Conservation (phyloP, 495 filamentous ascomycete species). For the Neurospora africana region DNA sequence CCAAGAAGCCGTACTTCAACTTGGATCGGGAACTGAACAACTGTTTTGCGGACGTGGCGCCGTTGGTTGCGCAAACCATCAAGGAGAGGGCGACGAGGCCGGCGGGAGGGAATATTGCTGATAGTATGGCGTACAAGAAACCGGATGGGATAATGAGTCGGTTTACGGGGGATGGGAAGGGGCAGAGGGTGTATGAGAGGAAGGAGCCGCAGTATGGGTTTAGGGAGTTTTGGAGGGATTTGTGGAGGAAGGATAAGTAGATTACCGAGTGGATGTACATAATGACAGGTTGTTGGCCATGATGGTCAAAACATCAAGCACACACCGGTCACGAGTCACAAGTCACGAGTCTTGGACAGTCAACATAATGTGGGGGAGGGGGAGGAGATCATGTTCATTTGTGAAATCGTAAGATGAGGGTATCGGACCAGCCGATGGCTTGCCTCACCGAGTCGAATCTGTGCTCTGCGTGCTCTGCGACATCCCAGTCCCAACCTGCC, state of each 20-base stretch:
- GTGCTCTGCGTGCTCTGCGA: not conserved
- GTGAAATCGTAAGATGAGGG: not conserved
- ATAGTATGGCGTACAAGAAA: slow-evolving; percentile 12
- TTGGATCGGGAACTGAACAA: slow-evolving; percentile 71
- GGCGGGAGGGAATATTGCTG: slow-evolving; percentile 17
- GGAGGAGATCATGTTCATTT: not conserved
- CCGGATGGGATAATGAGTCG: slow-evolving; percentile 29
- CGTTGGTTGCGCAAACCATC: slow-evolving; percentile 60
- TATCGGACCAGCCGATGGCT: not conserved
- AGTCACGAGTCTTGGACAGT: too few relatives aligned
- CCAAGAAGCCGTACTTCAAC: slow-evolving; percentile 86
- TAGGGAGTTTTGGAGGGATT: slow-evolving; percentile 76
- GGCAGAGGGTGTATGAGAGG: slow-evolving; percentile 58
- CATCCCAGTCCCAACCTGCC: not conserved
- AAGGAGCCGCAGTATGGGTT: slow-evolving; percentile 69
- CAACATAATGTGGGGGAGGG: not conserved
- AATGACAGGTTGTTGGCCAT: not conserved
- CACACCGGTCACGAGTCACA: too few relatives aligned
- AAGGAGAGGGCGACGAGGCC: slow-evolving; percentile 51
- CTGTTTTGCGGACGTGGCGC: slow-evolving; percentile 81
- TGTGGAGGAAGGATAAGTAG: slow-evolving; percentile 32
- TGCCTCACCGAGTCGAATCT: not conserved
- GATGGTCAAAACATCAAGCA: not conserved
- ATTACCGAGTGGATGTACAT: not conserved
- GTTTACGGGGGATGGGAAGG: slow-evolving; percentile 37